These are phyloP conservation scores for Ascochyta lentis DNA, from an alignment of 2,329 filamentous ascomycete genomes.

Conservation along the genomic window DNA sequence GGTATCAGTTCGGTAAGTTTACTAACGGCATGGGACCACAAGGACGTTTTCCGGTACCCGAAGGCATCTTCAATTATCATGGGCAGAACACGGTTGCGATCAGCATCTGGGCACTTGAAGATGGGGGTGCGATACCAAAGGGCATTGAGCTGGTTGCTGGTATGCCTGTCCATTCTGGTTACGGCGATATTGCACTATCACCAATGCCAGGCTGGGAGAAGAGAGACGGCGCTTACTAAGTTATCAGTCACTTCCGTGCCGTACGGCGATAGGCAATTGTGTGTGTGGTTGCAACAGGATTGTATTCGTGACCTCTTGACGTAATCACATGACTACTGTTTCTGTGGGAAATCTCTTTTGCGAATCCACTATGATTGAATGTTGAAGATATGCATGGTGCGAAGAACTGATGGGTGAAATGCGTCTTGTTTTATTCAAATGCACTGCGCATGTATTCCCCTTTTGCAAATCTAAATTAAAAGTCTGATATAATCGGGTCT, in stretches of 20 bases:
- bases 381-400: too few species aligned
- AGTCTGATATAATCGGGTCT: neutral
- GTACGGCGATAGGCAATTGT: neutral
- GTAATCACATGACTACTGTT: too few species aligned
- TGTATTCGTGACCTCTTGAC: too few species aligned
- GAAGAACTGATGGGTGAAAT: neutral
- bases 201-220: conserved; percentile 26
- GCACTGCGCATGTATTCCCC: neutral
- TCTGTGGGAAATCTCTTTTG: too few species aligned
- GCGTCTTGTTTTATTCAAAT: neutral
- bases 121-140: conserved; percentile 63
- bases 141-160: conserved; percentile 58
- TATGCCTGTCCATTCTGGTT: conserved; percentile 50
- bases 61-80: conserved; percentile 73
- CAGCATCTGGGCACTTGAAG: conserved; percentile 69
- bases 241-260: too few species aligned
- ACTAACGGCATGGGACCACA: conserved; percentile 75
- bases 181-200: conserved; percentile 19
- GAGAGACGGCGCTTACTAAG: conserved; percentile 24
- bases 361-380: too few species aligned
- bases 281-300: too few species aligned
- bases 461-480: neutral
- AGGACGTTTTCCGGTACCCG: conserved; percentile 70
- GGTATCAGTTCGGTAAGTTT: conserved; percentile 73
- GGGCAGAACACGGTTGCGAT: conserved; percentile 72